phyloP scores from a whole-genome alignment of 192 early-diverging fungal genomes.

The Obelidium mucronatum region DNA sequence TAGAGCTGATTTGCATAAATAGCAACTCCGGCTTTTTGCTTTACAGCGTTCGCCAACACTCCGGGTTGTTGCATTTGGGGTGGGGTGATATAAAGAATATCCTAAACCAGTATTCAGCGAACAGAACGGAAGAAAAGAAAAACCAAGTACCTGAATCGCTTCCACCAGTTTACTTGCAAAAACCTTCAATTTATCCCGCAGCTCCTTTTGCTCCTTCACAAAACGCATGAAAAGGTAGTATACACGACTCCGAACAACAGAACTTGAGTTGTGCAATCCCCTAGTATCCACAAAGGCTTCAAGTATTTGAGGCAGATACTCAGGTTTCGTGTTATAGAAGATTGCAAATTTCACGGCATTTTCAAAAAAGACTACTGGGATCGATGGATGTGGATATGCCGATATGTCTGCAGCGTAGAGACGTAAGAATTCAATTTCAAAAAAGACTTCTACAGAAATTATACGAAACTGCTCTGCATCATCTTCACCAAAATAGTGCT shows the following conservation, averaged over 20 bases:
- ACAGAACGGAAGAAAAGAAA: neutral
- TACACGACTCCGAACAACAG: slow-evolving; percentile 74
- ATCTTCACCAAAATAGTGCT: slow-evolving; percentile 69
- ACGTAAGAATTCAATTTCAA: slow-evolving; percentile 29
- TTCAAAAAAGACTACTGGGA: slow-evolving; percentile 78
- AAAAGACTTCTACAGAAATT: slow-evolving; percentile 41
- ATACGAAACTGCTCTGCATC: slow-evolving; percentile 62
- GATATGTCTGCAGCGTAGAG: slow-evolving; percentile 65
- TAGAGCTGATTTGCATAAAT: slow-evolving; percentile 85
- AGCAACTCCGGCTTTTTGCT: slow-evolving; percentile 58
- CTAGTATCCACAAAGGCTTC: slow-evolving; percentile 78
- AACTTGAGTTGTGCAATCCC: slow-evolving; percentile 70
- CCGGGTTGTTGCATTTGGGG: slow-evolving; percentile 54
- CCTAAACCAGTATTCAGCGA: neutral
- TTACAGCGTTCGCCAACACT: slow-evolving; percentile 49
- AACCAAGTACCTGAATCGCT: slow-evolving; percentile 48
- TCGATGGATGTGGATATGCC: slow-evolving; percentile 75
- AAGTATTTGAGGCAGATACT: slow-evolving; percentile 67
- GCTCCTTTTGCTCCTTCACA: slow-evolving; percentile 60
- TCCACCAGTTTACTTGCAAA: slow-evolving; percentile 31
- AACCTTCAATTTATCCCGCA: slow-evolving; percentile 30
- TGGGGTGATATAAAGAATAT: slow-evolving; percentile 75
- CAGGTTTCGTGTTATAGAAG: slow-evolving; percentile 63
- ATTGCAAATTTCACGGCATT: slow-evolving; percentile 71
- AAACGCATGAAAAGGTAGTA: slow-evolving; percentile 92